Evolutionary conservation across 768 basidiomycete species (phyloP).

Genomic region (Hysterangium stoloniferum): DNA sequence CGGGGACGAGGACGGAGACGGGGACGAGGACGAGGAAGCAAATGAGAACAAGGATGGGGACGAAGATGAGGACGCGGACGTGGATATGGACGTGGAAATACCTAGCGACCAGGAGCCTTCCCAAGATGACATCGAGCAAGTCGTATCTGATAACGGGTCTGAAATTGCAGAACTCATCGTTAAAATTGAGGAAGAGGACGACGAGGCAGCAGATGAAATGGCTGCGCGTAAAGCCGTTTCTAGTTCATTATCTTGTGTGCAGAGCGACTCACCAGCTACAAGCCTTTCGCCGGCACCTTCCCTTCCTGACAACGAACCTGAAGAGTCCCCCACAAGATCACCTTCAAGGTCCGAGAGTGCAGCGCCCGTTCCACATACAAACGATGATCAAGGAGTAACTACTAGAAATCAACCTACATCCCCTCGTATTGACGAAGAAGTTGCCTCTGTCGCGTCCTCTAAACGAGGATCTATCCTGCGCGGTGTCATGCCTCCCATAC

Average conservation of each 20-base stretch:
- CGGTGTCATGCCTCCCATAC: neutral
- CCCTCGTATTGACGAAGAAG: neutral
- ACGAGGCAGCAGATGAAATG: neutral
- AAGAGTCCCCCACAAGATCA: slow-evolving; percentile 2
- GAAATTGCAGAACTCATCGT: neutral
- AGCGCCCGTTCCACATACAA: neutral
- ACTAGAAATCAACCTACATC: too few relatives aligned
- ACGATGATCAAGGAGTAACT: too few relatives aligned
- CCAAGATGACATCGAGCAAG: too few relatives aligned
- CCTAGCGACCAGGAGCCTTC: too few relatives aligned
- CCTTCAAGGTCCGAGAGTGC: neutral
- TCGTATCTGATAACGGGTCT: neutral
- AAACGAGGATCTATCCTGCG: neutral
- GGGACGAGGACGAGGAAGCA: neutral
- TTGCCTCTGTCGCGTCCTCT: neutral
- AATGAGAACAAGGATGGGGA: too few relatives aligned
- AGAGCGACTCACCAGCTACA: neutral
- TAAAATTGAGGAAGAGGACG: slow-evolving; percentile 1
- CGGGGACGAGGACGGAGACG: neutral
- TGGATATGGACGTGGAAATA: too few relatives aligned
- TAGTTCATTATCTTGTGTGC: slow-evolving; percentile 1
- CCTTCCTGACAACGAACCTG: neutral
- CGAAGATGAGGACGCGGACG: too few relatives aligned
- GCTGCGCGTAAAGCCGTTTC: neutral
- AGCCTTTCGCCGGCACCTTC: slow-evolving; percentile 1